These are phyloP conservation scores for Protomyces inundatus DNA, from an alignment of 1,139 yeast species.

Conservation along the genomic window DNA sequence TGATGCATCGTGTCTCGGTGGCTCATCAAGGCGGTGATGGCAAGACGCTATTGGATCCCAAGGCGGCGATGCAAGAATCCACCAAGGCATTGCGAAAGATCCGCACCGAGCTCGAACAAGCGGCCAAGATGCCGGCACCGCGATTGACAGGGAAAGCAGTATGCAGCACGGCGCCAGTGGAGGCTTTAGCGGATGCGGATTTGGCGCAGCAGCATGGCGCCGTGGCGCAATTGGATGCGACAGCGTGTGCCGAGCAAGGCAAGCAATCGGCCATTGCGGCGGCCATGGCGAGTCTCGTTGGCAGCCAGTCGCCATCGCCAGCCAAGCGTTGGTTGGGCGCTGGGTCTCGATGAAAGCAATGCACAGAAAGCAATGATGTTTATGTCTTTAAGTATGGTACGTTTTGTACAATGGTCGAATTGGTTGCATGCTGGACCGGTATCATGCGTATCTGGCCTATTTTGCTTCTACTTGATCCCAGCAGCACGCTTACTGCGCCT, in stretches of 20 bases:
- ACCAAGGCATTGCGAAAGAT: background rate
- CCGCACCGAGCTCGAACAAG: background rate
- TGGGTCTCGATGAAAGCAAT: no score
- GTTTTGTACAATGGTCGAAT: no score
- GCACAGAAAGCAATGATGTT: no score
- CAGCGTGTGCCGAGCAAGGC: background rate
- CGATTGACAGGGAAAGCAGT: background rate
- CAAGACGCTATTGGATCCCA: background rate
- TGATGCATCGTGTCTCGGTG: background rate
- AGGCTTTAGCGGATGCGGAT: background rate
- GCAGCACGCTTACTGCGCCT: slow-evolving; percentile 5
- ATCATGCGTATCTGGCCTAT: no score
- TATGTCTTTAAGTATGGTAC: no score
- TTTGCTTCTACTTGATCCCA: no score
- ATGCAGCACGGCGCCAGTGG: background rate
- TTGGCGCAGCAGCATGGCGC: background rate
- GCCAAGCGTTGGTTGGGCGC: background rate
- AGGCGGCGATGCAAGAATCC: background rate
- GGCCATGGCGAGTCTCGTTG: background rate
- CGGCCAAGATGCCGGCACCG: background rate
- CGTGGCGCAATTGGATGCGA: background rate
- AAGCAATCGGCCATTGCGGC: background rate
- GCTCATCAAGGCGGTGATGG: background rate
- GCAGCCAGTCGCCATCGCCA: background rate
- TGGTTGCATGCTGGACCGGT: no score